phyloP scores from a whole-genome alignment of 1,139 yeast species.

The Yarrowia galli region DNA sequence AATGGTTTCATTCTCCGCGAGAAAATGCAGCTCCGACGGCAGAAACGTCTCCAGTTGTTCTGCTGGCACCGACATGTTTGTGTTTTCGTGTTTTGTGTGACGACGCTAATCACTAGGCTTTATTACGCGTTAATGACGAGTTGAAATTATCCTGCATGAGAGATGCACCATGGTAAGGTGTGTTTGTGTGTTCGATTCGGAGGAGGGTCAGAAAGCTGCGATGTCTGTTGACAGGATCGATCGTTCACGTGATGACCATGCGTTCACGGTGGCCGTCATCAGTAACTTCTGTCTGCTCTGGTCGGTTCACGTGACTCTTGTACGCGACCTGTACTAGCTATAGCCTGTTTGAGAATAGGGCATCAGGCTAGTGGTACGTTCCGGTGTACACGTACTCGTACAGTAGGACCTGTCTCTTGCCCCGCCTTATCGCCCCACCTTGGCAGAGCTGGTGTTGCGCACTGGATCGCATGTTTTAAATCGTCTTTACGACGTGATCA shows the following conservation, averaged over 20 bases:
- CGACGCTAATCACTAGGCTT: constrained; percentile 11
- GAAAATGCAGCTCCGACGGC: constrained; percentile 80
- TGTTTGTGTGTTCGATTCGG: constrained; percentile 1
- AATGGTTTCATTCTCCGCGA: constrained; percentile 81
- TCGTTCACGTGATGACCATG: too few relatives aligned
- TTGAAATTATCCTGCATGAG: constrained; percentile 17
- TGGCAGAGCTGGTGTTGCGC: not conserved
- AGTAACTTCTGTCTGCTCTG: too few relatives aligned
- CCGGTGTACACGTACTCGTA: too few relatives aligned
- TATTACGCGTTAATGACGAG: constrained; percentile 11
- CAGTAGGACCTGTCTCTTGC: too few relatives aligned
- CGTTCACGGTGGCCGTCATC: too few relatives aligned
- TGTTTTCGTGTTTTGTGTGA: not conserved
- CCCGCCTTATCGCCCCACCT: too few relatives aligned
- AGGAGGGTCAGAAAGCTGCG: too few relatives aligned
- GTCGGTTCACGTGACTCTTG: too few relatives aligned
- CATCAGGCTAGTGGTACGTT: too few relatives aligned
- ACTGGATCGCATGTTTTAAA: constrained; percentile 6
- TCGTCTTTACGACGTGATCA: not conserved
- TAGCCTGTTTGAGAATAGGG: too few relatives aligned
- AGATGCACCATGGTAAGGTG: not conserved
- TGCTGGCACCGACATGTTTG: constrained; percentile 68
- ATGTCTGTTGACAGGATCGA: too few relatives aligned
- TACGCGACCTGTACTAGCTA: too few relatives aligned
- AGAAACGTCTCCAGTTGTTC: constrained; percentile 64